Base-by-base conservation (phyloP, 2,329 filamentous ascomycete species). In the Sporothrix euskadiensis region DNA sequence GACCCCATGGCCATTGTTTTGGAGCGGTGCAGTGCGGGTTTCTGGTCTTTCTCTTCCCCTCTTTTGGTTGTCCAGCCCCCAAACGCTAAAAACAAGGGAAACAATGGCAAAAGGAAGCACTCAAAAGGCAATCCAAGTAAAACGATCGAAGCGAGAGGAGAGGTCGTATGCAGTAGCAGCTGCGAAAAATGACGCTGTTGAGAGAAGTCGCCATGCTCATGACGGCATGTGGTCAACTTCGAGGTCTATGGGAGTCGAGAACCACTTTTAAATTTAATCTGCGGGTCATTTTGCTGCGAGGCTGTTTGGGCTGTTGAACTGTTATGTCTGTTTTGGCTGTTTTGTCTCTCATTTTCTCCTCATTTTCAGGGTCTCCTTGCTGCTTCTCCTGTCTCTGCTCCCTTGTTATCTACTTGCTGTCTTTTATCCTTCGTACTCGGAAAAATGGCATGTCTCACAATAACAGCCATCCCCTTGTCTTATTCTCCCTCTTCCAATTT, bases 381-480 rank as follows among this genome's bases (percentile, higher is more conserved):
- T 54, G 52, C 8, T 54, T 52, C 14, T 52, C 6, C 47, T 19
- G 47, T 14, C 47, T 54, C 6, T 10, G 19, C 57, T 61, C 57
- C 32, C 32, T 41, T 26, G 41, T 32, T 49, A 16, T 49, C 22
- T 47, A 47, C 22, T 26, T 30, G 10, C 14, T 41, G 22, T 26
- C n/a, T 56, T n/a, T 22, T 56, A 22, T 68, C 26, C 22, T 66
- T 47, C 63, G 35, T 63, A 14, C 59, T 63, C 59, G 59, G 41
- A 63, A 63, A 63, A 49, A 5, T 63, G 35, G 8, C 59, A 14
- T 63, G 59, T 63, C 59, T 63, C 59, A 63, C 35, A 22, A 22
- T 14, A 59, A 26, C 56, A 35, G 30, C 56, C 9, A 3, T 19
- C 52, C 14, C n/a, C 52, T 59, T 19, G 22, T 35, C 26, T 59